These are phyloP conservation scores for Raffaelea arxii DNA, from an alignment of 2,329 filamentous ascomycete species.

Conservation along the genomic window DNA sequence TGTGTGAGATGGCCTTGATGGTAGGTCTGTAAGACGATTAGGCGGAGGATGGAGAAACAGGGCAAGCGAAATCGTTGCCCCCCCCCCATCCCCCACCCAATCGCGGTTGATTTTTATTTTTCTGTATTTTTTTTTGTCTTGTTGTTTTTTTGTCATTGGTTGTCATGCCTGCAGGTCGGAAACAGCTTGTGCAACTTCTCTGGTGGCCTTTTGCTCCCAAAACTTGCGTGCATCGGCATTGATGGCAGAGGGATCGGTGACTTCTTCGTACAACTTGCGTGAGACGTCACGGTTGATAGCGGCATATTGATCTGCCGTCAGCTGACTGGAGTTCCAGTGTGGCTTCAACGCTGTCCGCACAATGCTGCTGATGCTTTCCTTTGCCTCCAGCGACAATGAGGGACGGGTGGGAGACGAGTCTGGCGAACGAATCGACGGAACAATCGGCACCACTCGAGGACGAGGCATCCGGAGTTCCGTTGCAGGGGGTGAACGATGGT, in stretches of 20 bases:
- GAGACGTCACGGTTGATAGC: slow-evolving; percentile 86
- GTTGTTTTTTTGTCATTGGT: slow-evolving; percentile 58
- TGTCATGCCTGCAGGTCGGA: slow-evolving; percentile 40
- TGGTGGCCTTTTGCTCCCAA: slow-evolving; percentile 67
- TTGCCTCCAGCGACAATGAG: slow-evolving; percentile 66
- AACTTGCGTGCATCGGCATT: slow-evolving; percentile 55
- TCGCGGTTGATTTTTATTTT: no score
- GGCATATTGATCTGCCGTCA: slow-evolving; percentile 85
- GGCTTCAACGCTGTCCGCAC: slow-evolving; percentile 76
- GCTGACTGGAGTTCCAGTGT: slow-evolving; percentile 66
- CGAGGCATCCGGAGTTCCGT: slow-evolving; percentile 44
- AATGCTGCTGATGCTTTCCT: slow-evolving; percentile 80
- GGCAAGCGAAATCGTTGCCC: no score
- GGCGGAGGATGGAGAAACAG: no score
- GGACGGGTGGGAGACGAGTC: slow-evolving; percentile 61
- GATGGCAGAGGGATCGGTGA: slow-evolving; percentile 44
- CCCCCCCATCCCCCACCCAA: no score
- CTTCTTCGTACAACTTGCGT: slow-evolving; percentile 71
- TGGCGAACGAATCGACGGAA: slow-evolving; percentile 37
- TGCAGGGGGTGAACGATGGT: slow-evolving; percentile 20
- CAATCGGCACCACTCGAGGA: slow-evolving; percentile 33
- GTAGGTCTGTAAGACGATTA: no score
- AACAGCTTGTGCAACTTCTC: slow-evolving; percentile 71
- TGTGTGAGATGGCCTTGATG: no score
- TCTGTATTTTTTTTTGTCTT: slow-evolving; percentile 19